phyloP scores from a whole-genome alignment of 2,329 filamentous ascomycete species.

The Erysiphe pulchra region DNA sequence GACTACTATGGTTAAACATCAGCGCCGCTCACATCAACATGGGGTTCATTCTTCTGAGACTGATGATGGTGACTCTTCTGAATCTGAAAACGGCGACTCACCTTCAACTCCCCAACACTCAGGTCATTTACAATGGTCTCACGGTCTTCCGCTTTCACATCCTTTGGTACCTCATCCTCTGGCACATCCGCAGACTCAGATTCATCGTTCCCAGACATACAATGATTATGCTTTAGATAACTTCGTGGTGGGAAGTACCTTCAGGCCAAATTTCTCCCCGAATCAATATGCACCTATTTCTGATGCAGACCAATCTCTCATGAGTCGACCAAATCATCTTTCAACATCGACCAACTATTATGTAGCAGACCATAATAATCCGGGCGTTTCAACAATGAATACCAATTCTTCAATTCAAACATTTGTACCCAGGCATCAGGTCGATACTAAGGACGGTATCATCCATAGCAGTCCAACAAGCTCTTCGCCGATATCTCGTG shows the following conservation, averaged over 20 bases:
- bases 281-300: slow-evolving; percentile 18
- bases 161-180: slow-evolving; percentile 9
- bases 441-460: slow-evolving; percentile 18
- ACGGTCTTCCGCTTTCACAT: slow-evolving; percentile 17
- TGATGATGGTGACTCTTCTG: slow-evolving; percentile 14
- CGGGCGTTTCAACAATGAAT: slow-evolving; percentile 34
- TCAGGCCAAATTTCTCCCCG: slow-evolving; percentile 21
- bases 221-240: slow-evolving; percentile 22
- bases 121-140: slow-evolving; percentile 23
- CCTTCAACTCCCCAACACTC: slow-evolving; percentile 30
- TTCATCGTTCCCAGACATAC: slow-evolving; percentile 24
- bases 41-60: slow-evolving; percentile 26
- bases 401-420: slow-evolving; percentile 22
- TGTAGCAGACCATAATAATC: slow-evolving; percentile 34
- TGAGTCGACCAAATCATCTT: slow-evolving; percentile 11
- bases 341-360: slow-evolving; percentile 17
- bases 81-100: slow-evolving; percentile 22
- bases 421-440: slow-evolving; percentile 20
- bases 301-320: slow-evolving; percentile 20
- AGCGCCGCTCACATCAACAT: slow-evolving; percentile 33
- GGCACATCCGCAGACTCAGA: slow-evolving; percentile 13
- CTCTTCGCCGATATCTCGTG: slow-evolving; percentile 28
- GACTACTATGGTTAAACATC: slow-evolving; percentile 45
- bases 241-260: slow-evolving; percentile 14
- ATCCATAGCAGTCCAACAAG: slow-evolving; percentile 31